Conservation (phyloP, 1,139 yeast genomes). For the Hyphopichia buzzinii region DNA sequence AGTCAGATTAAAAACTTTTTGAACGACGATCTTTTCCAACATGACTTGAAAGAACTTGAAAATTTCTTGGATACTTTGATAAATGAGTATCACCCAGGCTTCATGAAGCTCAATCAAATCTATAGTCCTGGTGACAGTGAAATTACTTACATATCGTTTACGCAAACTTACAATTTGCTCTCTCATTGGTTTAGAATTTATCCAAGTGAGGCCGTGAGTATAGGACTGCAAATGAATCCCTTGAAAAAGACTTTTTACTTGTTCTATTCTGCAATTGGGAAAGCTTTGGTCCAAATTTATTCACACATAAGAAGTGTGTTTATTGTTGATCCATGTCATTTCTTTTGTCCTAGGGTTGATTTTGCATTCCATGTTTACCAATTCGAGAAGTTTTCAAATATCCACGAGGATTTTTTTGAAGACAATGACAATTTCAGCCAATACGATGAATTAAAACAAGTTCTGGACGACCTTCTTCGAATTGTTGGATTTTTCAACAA, state of each 20-base stretch:
- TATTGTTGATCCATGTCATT: conserved; percentile 34
- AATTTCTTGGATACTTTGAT: conserved; percentile 27
- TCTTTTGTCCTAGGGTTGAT: conserved; percentile 31
- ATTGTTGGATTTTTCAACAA: conserved; percentile 29
- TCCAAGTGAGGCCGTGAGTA: conserved; percentile 33
- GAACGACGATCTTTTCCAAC: conserved; percentile 10
- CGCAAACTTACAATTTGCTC: conserved; percentile 30
- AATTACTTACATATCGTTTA: conserved; percentile 22
- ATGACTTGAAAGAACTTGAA: conserved; percentile 22
- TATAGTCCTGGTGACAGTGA: conserved; percentile 18
- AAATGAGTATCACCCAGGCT: conserved; percentile 26
- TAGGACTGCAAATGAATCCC: conserved; percentile 28
- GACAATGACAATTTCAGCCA: neutral
- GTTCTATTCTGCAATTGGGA: conserved; percentile 36
- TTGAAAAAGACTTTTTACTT: conserved; percentile 33
- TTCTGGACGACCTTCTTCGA: conserved; percentile 22
- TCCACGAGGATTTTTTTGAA: neutral
- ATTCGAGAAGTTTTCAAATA: conserved; percentile 10
- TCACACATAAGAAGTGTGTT: conserved; percentile 35
- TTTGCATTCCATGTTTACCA: conserved; percentile 23
- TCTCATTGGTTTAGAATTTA: conserved; percentile 35
- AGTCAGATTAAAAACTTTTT: conserved; percentile 1
- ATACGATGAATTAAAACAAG: neutral
- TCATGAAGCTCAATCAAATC: conserved; percentile 22
- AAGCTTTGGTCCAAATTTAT: conserved; percentile 30